Base-by-base conservation (phyloP, 1,284 basidiomycete species). In the Stereum hirsutum region DNA sequence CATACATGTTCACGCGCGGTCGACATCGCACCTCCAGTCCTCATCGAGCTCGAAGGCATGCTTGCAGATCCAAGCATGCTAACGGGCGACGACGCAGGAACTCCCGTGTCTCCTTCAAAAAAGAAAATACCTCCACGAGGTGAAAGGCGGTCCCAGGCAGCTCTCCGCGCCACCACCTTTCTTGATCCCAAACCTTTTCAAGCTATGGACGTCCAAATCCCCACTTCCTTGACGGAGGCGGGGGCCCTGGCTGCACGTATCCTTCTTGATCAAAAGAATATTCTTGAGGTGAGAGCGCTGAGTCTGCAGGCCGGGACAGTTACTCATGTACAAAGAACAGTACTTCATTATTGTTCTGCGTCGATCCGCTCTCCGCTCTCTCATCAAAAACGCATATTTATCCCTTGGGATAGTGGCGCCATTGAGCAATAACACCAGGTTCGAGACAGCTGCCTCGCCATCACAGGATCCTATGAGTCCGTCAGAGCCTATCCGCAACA, bases 221-320 rank as follows among this genome's bases (percentile, higher is more conserved):
- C 39, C 4, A 11, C 39, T 8, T 21, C 4, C 39, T n/a, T 19
- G 17, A 19, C 11, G 7, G 28, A 25, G 8, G 39, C 39, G 4
- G 12, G 17, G 20, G 19, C 5, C 11, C 10, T 31, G 8, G 39
- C 39, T 21, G 11, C 15, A 7, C 5, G 23, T 3, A 27, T 41
- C 14, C 12, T 41, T n/a, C 11, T 12, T n/a, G 27, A 41, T 14
- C 39, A 41, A 14, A 41, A 32, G 15, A 12, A 7, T 7, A 41
- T 41, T 19, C 27, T 41, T 5, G 17, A 41, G 39, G 39, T 41
- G 23, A n/a, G n/a, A n/a, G n/a, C n/a, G n/a, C n/a, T n/a, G n/a
- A n/a, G n/a, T n/a, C n/a, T n/a, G n/a, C n/a, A n/a, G n/a, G n/a
- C n/a, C n/a, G n/a, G n/a, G n/a, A n/a, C n/a, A n/a, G n/a, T n/a